Base-by-base conservation (phyloP, 1,139 yeast genomes). In the Groenewaldozyma auringiensis region DNA sequence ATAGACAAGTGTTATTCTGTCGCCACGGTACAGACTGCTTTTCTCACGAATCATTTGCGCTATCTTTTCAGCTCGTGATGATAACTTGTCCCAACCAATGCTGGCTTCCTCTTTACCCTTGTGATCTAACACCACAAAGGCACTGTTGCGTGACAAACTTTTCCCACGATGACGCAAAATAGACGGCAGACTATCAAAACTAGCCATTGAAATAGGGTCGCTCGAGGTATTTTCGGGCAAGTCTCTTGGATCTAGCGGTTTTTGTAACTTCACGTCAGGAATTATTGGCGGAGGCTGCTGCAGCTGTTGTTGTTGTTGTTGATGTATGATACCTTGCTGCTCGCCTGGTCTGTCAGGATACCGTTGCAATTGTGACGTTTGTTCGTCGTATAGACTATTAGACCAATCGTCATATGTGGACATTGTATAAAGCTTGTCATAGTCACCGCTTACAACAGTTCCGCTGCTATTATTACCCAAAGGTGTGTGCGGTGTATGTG, bases 81-180 rank as follows among this genome's bases (percentile, higher is more conserved):
- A 85, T 18, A 94, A 69, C 60, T 87, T 89, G 51, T 87, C 96
- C 98, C 98, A 94, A 0, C 92, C 74, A 11, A 92, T 83, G 0
- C 82, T 65, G 22, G 75, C 74, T 0, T 76, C 71, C 59, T 89
- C 97, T 61, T 86, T 89, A 3, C 96, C 96, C 55, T 78, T 83
- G 2, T 75, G 62, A 58, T 88, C 96, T 25, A 92, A 68, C 2
- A 80, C 76, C 39, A 81, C 66, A 44, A 92, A 73, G 0, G 96
- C 96, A 17, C 74, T 72, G 50, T 85, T 89, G 21, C 76, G 69
- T 38, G 79, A 79, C 55, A 81, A 81, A 1, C 76, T 65, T 21
- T 72, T 70, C 1, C 89, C 94, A 35, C 98, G 68, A 48, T 79
- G 79, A 37, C 89, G 71, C 51, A 92, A 68, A 25, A 88, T 82